phyloP scores from a whole-genome alignment of 2,329 filamentous ascomycete species.

The Colletotrichum noveboracense region DNA sequence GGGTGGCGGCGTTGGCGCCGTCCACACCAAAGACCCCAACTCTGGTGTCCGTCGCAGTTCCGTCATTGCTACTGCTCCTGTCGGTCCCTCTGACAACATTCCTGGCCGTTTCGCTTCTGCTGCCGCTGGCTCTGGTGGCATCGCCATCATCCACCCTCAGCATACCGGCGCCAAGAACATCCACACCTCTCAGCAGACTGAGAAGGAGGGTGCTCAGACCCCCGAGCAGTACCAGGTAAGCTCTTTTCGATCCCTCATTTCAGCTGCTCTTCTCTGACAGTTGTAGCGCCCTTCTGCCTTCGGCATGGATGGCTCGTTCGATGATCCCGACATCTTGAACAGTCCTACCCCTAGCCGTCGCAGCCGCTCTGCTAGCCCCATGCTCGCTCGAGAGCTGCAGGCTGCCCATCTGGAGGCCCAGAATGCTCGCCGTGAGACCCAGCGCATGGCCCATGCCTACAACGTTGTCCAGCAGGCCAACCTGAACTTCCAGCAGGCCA shows the following conservation, averaged over 20 bases:
- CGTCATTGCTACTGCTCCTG: background rate
- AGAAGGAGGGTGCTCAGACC: background rate
- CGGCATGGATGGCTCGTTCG: background rate
- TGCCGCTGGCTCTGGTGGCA: background rate
- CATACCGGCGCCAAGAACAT: background rate
- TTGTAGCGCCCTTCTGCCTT: background rate
- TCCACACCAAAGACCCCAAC: background rate
- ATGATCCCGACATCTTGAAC: background rate
- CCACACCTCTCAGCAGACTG: background rate
- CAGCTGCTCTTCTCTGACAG: background rate
- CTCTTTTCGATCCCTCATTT: background rate
- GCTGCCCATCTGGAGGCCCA: background rate
- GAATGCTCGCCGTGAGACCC: background rate
- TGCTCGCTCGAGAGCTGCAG: background rate
- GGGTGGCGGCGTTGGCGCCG: background rate
- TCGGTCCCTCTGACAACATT: background rate
- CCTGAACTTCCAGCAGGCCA: background rate
- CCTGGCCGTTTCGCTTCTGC: conserved; percentile 7
- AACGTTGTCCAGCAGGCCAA: background rate
- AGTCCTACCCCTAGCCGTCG: background rate
- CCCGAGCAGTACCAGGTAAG: background rate
- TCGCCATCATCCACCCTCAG: background rate
- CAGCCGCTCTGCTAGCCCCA: background rate
- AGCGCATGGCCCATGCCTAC: background rate
- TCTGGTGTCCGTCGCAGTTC: background rate